Percentiles rank a stretch among this genome's conserved stretches.
phyloP scores from a whole-genome alignment of 176 grass and related monocot species.

The Oryza punctata region DNA sequence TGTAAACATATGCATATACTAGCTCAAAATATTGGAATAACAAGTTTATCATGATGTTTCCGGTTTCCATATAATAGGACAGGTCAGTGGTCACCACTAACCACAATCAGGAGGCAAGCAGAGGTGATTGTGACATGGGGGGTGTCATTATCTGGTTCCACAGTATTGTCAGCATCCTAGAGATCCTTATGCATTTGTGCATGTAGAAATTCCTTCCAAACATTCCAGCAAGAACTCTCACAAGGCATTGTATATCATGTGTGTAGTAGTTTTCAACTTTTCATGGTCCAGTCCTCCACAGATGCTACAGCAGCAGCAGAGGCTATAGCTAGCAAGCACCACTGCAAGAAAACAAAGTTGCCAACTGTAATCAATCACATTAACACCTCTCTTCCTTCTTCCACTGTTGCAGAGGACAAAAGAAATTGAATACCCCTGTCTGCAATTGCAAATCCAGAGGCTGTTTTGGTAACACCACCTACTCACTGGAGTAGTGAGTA shows the following conservation, averaged over 20 bases:
- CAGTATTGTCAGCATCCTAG: background rate
- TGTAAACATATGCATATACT: background rate
- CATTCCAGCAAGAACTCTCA: background rate
- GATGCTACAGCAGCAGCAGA: background rate
- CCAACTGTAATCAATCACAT: slow-evolving; percentile 7
- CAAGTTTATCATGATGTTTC: background rate
- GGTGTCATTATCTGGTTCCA: background rate
- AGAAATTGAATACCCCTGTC: background rate
- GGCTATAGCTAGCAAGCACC: background rate
- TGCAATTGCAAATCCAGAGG: background rate
- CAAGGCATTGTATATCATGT: background rate
- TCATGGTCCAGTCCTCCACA: background rate
- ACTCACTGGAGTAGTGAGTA: too few species aligned
- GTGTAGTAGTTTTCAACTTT: background rate
- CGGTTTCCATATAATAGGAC: background rate
- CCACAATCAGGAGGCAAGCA: slow-evolving; percentile 4
- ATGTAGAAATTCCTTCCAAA: background rate
- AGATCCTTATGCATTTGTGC: background rate
- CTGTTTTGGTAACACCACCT: too few species aligned
- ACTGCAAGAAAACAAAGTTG: background rate
- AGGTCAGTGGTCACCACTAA: background rate
- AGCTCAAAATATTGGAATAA: background rate
- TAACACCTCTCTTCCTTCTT: background rate
- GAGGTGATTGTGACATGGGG: background rate
- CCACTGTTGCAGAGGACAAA: background rate